These are phyloP conservation scores for Lepidium aucheri DNA, from an alignment of 345 rosid species.

Conservation along the genomic window DNA sequence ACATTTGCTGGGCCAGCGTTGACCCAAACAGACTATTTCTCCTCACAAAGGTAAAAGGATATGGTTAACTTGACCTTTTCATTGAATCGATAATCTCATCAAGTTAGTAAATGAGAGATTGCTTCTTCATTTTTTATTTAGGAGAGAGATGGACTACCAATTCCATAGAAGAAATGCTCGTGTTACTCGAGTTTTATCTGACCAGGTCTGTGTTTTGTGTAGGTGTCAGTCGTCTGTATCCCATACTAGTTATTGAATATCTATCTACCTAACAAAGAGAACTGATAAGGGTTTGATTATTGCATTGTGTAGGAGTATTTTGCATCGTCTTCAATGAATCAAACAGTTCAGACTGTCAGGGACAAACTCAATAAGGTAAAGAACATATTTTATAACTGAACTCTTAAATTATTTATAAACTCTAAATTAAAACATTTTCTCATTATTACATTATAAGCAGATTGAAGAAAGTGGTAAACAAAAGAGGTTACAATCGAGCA, in stretches of 20 bases:
- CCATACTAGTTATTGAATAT: background rate
- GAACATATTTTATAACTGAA: background rate
- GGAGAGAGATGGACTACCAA: constrained; percentile 28
- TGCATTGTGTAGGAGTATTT: constrained; percentile 63
- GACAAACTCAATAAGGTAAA: constrained; percentile 80
- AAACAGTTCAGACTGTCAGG: constrained; percentile 57
- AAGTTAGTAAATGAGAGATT: background rate
- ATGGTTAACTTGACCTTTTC: background rate
- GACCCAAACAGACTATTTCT: background rate
- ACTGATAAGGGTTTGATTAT: background rate
- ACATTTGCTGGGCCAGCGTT: background rate
- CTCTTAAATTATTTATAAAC: background rate
- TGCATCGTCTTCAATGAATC: constrained; percentile 71
- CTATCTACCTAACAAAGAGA: background rate
- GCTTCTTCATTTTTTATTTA: background rate
- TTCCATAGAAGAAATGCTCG: constrained; percentile 27
- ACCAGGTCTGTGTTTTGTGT: constrained; percentile 39
- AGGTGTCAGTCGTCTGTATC: background rate
- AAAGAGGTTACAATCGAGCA: constrained; percentile 48
- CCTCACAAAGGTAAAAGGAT: constrained; percentile 1
- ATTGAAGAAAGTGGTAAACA: constrained; percentile 37
- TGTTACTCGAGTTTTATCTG: constrained; percentile 52
- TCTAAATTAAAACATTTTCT: background rate
- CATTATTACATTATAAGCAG: constrained; percentile 25
- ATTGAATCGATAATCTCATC: background rate